Base-by-base conservation (phyloP, 2,329 filamentous ascomycete genomes). In the Botrytis fabae region DNA sequence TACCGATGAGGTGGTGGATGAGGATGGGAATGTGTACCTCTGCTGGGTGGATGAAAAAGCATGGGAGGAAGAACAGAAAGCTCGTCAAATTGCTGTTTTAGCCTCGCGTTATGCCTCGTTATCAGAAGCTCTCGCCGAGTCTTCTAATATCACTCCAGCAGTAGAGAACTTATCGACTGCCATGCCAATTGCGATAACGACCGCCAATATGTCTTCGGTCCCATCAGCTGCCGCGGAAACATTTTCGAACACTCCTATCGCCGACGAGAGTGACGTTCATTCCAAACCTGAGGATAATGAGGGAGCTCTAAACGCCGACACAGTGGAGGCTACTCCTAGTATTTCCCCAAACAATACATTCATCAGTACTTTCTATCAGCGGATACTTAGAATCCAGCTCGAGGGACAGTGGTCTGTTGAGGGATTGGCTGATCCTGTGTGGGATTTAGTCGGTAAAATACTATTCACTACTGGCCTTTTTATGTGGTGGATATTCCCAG, bases 381-480 rank as follows among this genome's bases (percentile, higher is more conserved):
- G 46, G 46, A 25, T 25, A 25, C 10, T 25, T 4, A 22, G 46
- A 22, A 25, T 12, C 22, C 20, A 12, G 9, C 2, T 5, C 22
- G 3, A 10, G 22, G 20, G 2, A 12, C 46, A 25, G 8, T 4
- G 14, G 14, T 2, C 14, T 28, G 14, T 18, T 28, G 51, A 54
- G n/a, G 1, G 7, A 7, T 28, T 9, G 7, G 7, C n/a, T 18
- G 51, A 28, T 28, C 4, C 0, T 7, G 1, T 8, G 8, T 54
- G n/a, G 51, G 51, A 28, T 3, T 3, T 18, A 0, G 28, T n/a
- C 14, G 16, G n/a, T 18, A 54, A 54, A 16, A 16, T 16, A 4
- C 12, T 54, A 16, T 54, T 54, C 51, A 28, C n/a, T 54, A n/a
- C 18, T 14, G n/a, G 5, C n/a, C 1, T 28, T 18, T 28, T 6